Percentiles rank a stretch among this genome's conserved stretches.
Evolutionary conservation across 768 basidiomycete species (phyloP).

Genomic region (Lactifluus volemus): DNA sequence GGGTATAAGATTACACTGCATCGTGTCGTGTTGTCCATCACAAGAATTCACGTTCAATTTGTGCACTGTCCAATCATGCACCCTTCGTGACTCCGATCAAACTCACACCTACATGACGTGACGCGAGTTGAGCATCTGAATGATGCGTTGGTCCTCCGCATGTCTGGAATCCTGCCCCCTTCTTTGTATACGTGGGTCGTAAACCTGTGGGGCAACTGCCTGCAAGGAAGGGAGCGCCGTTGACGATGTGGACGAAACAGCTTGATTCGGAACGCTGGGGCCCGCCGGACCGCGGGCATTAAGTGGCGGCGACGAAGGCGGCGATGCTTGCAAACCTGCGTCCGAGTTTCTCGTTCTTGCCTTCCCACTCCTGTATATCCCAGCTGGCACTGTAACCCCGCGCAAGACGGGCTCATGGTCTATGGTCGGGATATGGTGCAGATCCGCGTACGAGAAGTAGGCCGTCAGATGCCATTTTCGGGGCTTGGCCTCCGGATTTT

Average conservation of each 20-base stretch:
- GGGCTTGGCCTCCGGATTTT: conserved; percentile 36
- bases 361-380: conserved; percentile 36
- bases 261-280: conserved; percentile 11
- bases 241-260: conserved; percentile 14
- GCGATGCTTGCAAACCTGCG: conserved; percentile 21
- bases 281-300: conserved; percentile 21
- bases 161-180: conserved; percentile 30
- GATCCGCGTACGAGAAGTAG: conserved; percentile 35
- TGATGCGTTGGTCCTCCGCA: conserved; percentile 53
- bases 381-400: conserved; percentile 30
- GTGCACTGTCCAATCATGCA: background rate
- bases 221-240: conserved; percentile 36
- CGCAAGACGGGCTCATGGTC: conserved; percentile 31
- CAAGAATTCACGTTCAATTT: conserved; percentile 1
- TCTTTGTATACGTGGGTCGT: conserved; percentile 24
- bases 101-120: conserved; percentile 24
- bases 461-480: conserved; percentile 60
- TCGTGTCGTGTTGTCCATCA: background rate
- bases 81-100: background rate
- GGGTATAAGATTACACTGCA: conserved; percentile 14
- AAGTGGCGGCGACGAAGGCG: conserved; percentile 22
- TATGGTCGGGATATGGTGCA: conserved; percentile 30
- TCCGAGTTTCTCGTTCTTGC: conserved; percentile 31
- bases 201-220: conserved; percentile 27
- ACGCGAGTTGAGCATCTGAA: conserved; percentile 47